Conservation (phyloP, 345 rosid genomes). For the Trapa incisa region DNA sequence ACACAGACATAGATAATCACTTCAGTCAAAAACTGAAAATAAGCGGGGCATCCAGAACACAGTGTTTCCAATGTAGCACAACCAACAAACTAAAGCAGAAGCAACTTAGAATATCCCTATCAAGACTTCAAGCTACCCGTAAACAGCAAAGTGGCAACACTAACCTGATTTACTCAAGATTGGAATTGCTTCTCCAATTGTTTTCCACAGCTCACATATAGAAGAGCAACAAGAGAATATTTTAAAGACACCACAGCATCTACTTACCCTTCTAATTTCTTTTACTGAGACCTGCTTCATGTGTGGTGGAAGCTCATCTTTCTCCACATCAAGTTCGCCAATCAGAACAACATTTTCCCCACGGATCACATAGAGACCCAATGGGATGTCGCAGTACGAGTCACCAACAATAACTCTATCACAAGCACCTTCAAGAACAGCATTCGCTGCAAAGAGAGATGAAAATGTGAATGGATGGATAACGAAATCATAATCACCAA, state of each 20-base stretch:
- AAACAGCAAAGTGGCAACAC: too few species aligned
- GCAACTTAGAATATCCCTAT: too few species aligned
- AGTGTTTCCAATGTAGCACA: background rate
- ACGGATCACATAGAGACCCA: slow-evolving; percentile 88
- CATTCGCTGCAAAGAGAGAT: slow-evolving; percentile 58
- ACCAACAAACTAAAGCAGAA: background rate
- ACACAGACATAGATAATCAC: too few species aligned
- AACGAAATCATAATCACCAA: background rate
- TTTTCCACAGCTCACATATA: background rate
- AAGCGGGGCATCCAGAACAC: background rate
- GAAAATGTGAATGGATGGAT: background rate
- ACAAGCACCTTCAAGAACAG: slow-evolving; percentile 91
- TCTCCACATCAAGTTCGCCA: slow-evolving; percentile 88
- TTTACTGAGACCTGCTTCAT: slow-evolving; percentile 67
- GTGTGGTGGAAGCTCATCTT: slow-evolving; percentile 87
- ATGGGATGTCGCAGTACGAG: slow-evolving; percentile 77
- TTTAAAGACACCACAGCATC: background rate
- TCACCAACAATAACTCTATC: slow-evolving; percentile 94
- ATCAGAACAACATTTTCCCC: slow-evolving; percentile 97
- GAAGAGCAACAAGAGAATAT: background rate
- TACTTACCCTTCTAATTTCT: slow-evolving; percentile 64
- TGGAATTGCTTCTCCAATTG: background rate
- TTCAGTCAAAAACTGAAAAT: too few species aligned
- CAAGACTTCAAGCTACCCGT: too few species aligned
- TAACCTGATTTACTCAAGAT: background rate